Evolutionary conservation across 345 rosid species (phyloP).

Genomic region (Moricandia arvensis): DNA sequence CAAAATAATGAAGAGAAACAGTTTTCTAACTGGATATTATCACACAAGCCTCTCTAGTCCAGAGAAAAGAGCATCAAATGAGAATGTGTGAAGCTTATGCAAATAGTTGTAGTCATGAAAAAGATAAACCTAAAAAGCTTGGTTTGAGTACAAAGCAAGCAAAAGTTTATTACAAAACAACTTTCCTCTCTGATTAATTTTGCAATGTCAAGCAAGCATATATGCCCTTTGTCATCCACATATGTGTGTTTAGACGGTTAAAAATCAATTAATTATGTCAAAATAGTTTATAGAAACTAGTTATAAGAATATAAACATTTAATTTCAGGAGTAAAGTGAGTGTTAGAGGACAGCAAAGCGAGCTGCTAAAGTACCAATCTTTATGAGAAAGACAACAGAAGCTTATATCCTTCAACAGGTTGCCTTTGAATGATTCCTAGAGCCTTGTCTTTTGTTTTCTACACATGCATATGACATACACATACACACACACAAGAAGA

Average conservation of each 20-base stretch:
- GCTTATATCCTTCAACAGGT: constrained; percentile 34
- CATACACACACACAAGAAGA: background rate
- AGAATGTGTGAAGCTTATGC: constrained; percentile 42
- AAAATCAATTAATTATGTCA: background rate
- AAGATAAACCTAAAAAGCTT: constrained; percentile 34
- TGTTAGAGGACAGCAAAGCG: constrained; percentile 38
- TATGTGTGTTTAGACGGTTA: background rate
- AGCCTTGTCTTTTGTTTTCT: constrained; percentile 1
- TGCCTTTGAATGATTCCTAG: constrained; percentile 30
- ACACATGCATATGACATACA: constrained; percentile 18
- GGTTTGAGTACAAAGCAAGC: constrained; percentile 88
- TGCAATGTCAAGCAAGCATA: constrained; percentile 70
- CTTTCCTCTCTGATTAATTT: constrained; percentile 37
- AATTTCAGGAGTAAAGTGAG: constrained; percentile 40
- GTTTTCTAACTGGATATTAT: background rate
- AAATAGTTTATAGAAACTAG: background rate
- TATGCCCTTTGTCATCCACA: constrained; percentile 43
- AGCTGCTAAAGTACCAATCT: constrained; percentile 51
- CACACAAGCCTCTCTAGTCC: background rate
- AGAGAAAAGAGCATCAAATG: constrained; percentile 16
- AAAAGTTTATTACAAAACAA: constrained; percentile 43
- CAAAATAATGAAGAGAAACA: background rate
- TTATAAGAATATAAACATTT: constrained; percentile 21
- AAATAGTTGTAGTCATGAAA: constrained; percentile 28
- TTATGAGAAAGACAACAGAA: constrained; percentile 36